Evolutionary conservation across 2,329 filamentous ascomycete species (phyloP).

Genomic region (Monosporascus sp.): DNA sequence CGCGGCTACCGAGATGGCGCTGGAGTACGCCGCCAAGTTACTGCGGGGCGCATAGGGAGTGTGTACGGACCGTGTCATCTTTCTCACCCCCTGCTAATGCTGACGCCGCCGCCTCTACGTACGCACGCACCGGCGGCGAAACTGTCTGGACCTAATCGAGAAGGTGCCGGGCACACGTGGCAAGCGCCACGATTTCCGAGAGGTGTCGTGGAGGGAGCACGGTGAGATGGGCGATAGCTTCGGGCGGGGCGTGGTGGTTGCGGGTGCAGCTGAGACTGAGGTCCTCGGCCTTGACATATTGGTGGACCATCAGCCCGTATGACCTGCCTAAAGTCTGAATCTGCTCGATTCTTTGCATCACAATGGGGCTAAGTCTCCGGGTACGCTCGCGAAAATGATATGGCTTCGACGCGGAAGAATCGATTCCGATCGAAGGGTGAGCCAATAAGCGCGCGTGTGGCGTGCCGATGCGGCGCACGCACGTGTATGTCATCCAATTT

Average conservation of each 20-base stretch:
- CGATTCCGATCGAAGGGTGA: background rate
- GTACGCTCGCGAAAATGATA: constrained; percentile 1
- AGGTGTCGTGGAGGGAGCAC: constrained; percentile 7
- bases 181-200: constrained; percentile 9
- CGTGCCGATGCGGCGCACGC: constrained; percentile 5
- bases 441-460: constrained; percentile 1
- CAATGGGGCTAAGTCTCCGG: background rate
- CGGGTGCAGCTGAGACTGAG: constrained; percentile 6
- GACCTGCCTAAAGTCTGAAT: background rate
- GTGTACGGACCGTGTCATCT: background rate
- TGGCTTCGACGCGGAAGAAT: background rate
- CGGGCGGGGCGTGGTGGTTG: constrained; percentile 1
- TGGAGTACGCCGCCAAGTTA: background rate
- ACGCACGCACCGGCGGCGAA: constrained; percentile 3
- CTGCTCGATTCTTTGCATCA: constrained; percentile 2
- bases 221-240: constrained; percentile 8
- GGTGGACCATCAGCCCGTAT: constrained; percentile 6
- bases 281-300: background rate
- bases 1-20: background rate
- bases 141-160: constrained; percentile 13
- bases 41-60: constrained; percentile 2
- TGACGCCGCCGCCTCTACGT: constrained; percentile 5
- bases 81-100: background rate
- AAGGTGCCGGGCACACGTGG: constrained; percentile 4
- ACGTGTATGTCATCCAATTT: constrained; percentile 12